Evolutionary conservation across 495 filamentous ascomycete species (phyloP).

Genomic region (Aspergillus heteromorphus): DNA sequence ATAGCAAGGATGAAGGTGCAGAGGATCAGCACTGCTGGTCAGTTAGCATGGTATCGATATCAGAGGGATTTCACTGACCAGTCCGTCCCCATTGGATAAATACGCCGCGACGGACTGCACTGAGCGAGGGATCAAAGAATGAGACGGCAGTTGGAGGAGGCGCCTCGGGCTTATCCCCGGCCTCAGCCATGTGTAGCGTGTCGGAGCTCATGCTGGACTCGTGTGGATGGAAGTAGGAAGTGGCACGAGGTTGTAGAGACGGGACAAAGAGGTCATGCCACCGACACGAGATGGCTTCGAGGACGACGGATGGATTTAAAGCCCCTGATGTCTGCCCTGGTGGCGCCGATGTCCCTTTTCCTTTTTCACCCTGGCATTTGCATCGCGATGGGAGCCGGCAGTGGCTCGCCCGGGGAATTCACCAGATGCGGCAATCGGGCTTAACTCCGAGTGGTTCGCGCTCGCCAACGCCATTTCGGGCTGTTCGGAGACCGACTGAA

Average conservation of each 20-base stretch:
- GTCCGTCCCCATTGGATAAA: slow-evolving; percentile 30
- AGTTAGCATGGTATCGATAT: background rate
- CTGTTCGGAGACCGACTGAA: background rate
- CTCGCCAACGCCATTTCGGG: background rate
- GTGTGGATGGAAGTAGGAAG: no score
- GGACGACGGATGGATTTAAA: background rate
- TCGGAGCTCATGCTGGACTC: background rate
- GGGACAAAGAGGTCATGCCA: background rate
- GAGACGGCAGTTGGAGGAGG: slow-evolving; percentile 42
- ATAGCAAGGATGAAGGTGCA: slow-evolving; percentile 48
- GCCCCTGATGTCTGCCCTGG: background rate
- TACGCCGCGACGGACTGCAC: slow-evolving; percentile 41
- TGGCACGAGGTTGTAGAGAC: background rate
- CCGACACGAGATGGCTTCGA: background rate
- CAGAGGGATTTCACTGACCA: slow-evolving; percentile 11
- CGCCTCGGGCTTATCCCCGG: slow-evolving; percentile 11
- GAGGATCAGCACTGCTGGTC: slow-evolving; percentile 45
- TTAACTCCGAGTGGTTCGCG: background rate
- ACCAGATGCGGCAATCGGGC: background rate
- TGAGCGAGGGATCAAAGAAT: slow-evolving; percentile 47
- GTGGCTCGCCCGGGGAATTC: background rate
- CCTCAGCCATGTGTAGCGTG: background rate
- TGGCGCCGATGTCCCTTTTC: background rate
- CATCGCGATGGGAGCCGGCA: background rate
- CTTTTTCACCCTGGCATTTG: background rate